Evolutionary conservation across 768 basidiomycete genomes (phyloP), one percentile per base, ranked within the genome.

Genomic region (Leccinum incarnatum): DNA sequence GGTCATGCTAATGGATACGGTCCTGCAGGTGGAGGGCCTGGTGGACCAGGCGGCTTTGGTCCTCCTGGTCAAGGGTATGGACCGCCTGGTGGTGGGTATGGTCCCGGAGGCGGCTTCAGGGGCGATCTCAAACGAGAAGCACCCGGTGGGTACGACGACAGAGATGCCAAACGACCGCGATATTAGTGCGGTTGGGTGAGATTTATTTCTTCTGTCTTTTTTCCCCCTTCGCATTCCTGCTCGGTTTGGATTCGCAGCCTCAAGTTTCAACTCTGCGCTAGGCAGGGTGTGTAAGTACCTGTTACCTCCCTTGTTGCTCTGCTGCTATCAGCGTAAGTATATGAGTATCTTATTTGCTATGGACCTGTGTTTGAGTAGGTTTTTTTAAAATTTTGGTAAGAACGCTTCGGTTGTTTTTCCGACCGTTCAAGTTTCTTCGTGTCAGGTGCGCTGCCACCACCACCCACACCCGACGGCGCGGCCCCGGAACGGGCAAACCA

Each of bases 141-240:
- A 65, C 81, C 87, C 54, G 85, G 87, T 77, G 87, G 87, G 74
- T 89, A 81, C 74, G 91, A 93, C 69, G 91, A 93, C 73, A 83
- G 91, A 64, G 91, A 92, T 64, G 67, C 80, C 34, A 93, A 93
- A 76, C 87, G 91, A 69, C 86, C 88, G 68, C 83, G 91, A 69
- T 91, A 89, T 75, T 93, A 84, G 81, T 68, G 73, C 67, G 71
- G 70, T 72, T 65, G 69, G 69, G 70, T 71, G 70, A 66, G 69
- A 75, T 64, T 67, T 65, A 54, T 71, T 68, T 66, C 57, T 58
- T 68, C 60, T 25, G 63, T 58, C 51, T 63, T 65, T 55, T 54
- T 70, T 70, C 60, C 2, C 42, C 19, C 61, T n/a, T 58, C 40
- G 54, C 57, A 48, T 67, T 69, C 60, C 59, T 42, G 59, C 45